Percentiles rank a stretch among this genome's conserved stretches.
Conservation (phyloP, 805 yeast species). For the Sugiyamaella boreocaroliniensis region DNA sequence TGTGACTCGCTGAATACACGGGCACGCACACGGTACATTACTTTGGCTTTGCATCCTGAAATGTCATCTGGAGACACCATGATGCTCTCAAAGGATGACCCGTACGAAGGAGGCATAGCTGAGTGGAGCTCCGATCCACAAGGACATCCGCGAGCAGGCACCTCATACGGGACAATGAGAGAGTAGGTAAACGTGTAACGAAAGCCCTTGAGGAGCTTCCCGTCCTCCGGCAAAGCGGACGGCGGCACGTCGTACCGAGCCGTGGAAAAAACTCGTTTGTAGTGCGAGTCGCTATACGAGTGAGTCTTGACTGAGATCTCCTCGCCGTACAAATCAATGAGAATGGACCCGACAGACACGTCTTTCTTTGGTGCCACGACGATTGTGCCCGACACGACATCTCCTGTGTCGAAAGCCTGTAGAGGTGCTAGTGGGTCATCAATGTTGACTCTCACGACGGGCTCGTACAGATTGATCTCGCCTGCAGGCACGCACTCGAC, state of each 20-base stretch:
- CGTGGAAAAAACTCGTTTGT: conserved; percentile 3
- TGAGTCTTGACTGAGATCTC: conserved; percentile 9
- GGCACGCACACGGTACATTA: conserved; percentile 8
- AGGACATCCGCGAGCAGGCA: conserved; percentile 5
- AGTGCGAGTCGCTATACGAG: conserved; percentile 1
- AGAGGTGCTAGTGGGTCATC: background rate
- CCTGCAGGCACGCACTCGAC: background rate
- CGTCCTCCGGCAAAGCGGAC: conserved; percentile 10
- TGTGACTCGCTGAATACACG: background rate
- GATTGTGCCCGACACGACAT: conserved; percentile 13
- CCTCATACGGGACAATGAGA: conserved; percentile 9
- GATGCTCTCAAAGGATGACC: conserved; percentile 2
- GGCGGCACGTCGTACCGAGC: conserved; percentile 5
- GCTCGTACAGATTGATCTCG: background rate
- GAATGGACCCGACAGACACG: background rate
- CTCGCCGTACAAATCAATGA: conserved; percentile 10
- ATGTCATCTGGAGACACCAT: background rate
- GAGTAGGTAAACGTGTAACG: conserved; percentile 14
- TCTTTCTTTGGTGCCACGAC: conserved; percentile 9
- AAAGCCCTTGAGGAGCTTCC: conserved; percentile 9
- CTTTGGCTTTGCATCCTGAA: conserved; percentile 4
- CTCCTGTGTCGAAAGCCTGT: conserved; percentile 7
- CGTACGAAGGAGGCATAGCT: conserved; percentile 10
- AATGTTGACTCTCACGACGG: background rate
- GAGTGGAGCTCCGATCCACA: background rate